A percentile compares a stretch with the other conserved stretches of the same genome.
phyloP scores from a whole-genome alignment of 257 asterid genomes.

The Fraxinus anomala region DNA sequence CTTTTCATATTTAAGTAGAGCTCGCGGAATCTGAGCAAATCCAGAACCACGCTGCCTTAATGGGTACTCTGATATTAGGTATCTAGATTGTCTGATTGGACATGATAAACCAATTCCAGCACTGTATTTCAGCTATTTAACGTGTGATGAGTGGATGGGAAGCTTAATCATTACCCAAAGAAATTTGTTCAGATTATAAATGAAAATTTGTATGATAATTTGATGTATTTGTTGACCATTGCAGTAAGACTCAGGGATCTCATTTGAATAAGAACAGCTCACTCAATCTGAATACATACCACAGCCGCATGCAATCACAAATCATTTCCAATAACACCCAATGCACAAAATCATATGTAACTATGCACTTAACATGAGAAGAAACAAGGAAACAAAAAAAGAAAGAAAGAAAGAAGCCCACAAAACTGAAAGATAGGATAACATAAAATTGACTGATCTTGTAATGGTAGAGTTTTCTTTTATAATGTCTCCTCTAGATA shows the following conservation, averaged over 20 bases:
- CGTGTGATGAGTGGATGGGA: neutral
- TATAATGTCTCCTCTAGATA: neutral
- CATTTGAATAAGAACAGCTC: slow-evolving; percentile 8
- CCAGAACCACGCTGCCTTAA: neutral
- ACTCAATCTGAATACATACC: neutral
- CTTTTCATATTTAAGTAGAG: neutral
- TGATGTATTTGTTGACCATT: neutral
- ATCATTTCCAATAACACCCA: neutral
- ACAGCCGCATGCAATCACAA: neutral
- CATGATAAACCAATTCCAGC: neutral
- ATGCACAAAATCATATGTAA: neutral
- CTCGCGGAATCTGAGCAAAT: neutral
- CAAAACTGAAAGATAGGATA: neutral
- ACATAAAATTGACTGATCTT: neutral
- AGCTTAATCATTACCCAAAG: neutral
- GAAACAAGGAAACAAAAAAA: too few relatives aligned
- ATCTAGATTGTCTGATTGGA: neutral
- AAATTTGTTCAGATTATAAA: neutral
- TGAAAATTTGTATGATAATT: neutral
- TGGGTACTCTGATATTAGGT: neutral
- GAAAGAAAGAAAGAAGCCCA: neutral
- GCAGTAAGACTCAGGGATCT: neutral
- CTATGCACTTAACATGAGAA: neutral
- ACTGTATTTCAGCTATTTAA: neutral
- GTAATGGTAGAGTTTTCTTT: neutral